Base-by-base conservation (phyloP, 1,284 basidiomycete genomes). In the Austroboletus rostrupii region DNA sequence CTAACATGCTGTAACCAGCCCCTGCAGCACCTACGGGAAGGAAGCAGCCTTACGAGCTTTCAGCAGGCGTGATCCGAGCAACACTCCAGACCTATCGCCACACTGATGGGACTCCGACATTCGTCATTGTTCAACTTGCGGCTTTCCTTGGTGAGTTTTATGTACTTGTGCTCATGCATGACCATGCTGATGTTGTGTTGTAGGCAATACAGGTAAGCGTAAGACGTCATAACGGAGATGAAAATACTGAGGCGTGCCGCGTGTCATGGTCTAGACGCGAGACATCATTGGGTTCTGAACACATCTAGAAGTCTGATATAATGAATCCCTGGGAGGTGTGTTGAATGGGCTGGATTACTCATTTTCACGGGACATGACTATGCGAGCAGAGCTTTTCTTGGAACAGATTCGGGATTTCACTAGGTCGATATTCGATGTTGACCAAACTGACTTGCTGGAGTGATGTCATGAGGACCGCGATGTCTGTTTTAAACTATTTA, bases 61-160 rank as follows among this genome's bases (percentile, higher is more conserved):
- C 81, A n/a, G 72, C 73, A 10, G 76, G 74, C 2, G 77, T 73
- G 1, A 77, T 81, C 52, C 67, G 71, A 39, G 66, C 70, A 2
- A 69, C 70, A 4, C 44, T 65, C 19, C 47, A 55, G 45, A 64
- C 52, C n/a, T 56, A 56, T 32, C 49, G 60, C 43, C 67, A 38
- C 59, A 71, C 56, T 10, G 54, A 68, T 32, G 38, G 41, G 9
- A 31, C 55, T n/a, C 56, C 58, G 13, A 55, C 26, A 23, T 43
- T 33, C 8, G 43, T 37, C 35, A 23, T 55, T 38, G 60, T 54
- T 48, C 60, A 54, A 13, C 63, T 61, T 21, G 49, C 49, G 2
- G 17, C 53, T n/a, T 23, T 28, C 11, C 75, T 75, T 3, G 61
- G 54, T 23, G 46, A 49, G 45, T 31, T 38, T 43, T 47, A 39